Evolutionary conservation across 129 eudicot genomes (phyloP), one percentile per base, ranked within the genome.

Genomic region (Erigeron canadensis): DNA sequence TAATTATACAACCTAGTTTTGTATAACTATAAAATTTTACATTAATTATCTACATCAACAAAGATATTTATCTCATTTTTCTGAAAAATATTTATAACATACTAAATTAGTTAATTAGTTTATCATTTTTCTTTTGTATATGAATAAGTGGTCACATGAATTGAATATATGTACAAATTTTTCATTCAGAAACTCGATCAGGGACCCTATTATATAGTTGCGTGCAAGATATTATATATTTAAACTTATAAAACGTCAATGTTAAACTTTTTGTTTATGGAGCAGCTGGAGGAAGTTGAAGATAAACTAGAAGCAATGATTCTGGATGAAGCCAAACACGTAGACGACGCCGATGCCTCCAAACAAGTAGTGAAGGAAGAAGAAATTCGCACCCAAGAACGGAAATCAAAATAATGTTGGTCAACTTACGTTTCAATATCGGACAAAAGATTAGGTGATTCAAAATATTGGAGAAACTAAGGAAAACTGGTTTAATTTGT

Each of bases 221-320:
- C n/a, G n/a, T n/a, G n/a, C n/a, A n/a, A n/a, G n/a, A n/a, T 59
- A 5, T 12, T 12, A 56, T 59, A 23, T 7, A 10, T 53, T 53
- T 16, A 5, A 16, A 15, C 15, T 2, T 46, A 5, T 15, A n/a
- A 55, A 58, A 63, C 8, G 13, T 67, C 56, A 13, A 43, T 4
- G 10, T 11, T 17, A 47, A 62, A 5, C 5, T 19, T 10, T 46
- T 5, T 46, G 43, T 38, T 44, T 45, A 65, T 66, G 82, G 63
- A 45, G 58, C 84, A 81, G 84, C 56, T 81, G 16, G 81, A 81
- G 70, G 84, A 71, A 65, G 62, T 50, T 72, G 84, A 81, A 51
- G 81, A 80, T 55, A 80, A 75, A 67, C 16, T 80, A 15, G 81
- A 75, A 43, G 40, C 80, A 13, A 61, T 75, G 72, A 69, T 80